These are phyloP conservation scores for Neurospora hispaniola DNA, from an alignment of 495 filamentous ascomycete species.

Conservation along the genomic window DNA sequence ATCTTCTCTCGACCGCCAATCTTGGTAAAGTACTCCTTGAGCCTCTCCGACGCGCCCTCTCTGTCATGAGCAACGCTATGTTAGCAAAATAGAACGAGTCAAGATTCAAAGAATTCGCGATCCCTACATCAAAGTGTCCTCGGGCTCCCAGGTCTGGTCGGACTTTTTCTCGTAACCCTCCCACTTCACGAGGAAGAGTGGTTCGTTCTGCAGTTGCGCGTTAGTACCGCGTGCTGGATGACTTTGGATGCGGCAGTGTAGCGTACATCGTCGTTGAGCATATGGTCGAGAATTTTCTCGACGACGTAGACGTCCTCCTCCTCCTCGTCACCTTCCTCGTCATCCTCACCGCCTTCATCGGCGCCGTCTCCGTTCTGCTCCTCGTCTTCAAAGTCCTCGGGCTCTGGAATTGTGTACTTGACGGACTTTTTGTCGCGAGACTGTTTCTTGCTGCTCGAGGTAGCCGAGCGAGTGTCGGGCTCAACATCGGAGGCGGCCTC, in stretches of 20 bases:
- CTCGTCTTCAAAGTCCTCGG: slow-evolving; percentile 14
- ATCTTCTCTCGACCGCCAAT: slow-evolving; percentile 47
- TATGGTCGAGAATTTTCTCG: slow-evolving; percentile 45
- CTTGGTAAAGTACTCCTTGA: slow-evolving; percentile 33
- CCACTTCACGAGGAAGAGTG: slow-evolving; percentile 50
- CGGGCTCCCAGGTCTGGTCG: slow-evolving; percentile 51
- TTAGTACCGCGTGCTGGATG: background rate
- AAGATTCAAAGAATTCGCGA: background rate
- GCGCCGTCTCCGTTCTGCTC: slow-evolving; percentile 12
- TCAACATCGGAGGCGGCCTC: slow-evolving; percentile 24
- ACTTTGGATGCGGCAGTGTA: background rate
- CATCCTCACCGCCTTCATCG: slow-evolving; percentile 22
- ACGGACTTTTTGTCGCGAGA: slow-evolving; percentile 14
- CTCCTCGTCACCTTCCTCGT: slow-evolving; percentile 32
- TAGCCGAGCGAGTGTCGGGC: slow-evolving; percentile 2
- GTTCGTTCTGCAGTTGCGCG: slow-evolving; percentile 19
- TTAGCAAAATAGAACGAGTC: slow-evolving; percentile 1
- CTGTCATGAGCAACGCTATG: slow-evolving; percentile 12
- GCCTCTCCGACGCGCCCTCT: slow-evolving; percentile 32
- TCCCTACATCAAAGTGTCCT: slow-evolving; percentile 44
- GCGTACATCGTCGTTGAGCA: slow-evolving; percentile 39
- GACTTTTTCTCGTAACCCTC: slow-evolving; percentile 48
- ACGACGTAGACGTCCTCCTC: slow-evolving; percentile 40
- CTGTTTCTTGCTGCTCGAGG: slow-evolving; percentile 9
- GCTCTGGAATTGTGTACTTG: slow-evolving; percentile 5